Evolutionary conservation across 1,284 basidiomycete species (phyloP).

Genomic region (Apiotrichum porosum): DNA sequence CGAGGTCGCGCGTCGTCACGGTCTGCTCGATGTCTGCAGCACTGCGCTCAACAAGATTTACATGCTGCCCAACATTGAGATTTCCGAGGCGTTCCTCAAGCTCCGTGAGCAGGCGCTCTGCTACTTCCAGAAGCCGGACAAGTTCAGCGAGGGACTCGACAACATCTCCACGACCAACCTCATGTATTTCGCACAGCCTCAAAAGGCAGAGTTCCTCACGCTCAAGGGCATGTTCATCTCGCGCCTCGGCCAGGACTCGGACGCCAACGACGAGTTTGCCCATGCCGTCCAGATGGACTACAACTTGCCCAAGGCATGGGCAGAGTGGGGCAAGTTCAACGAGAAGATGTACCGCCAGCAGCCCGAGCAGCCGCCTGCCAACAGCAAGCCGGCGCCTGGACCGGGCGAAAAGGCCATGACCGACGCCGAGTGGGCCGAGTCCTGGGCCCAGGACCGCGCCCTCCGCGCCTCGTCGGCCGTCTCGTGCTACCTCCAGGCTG

Average conservation of each 20-base stretch:
- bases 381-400: slow-evolving; percentile 38
- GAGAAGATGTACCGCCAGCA: slow-evolving; percentile 74
- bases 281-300: slow-evolving; percentile 96
- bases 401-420: slow-evolving; percentile 63
- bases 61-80: slow-evolving; percentile 98
- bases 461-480: slow-evolving; percentile 82
- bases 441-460: slow-evolving; percentile 51
- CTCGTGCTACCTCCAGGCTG: slow-evolving; percentile 96
- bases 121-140: slow-evolving; percentile 92
- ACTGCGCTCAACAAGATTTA: slow-evolving; percentile 95
- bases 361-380: slow-evolving; percentile 34
- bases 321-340: slow-evolving; percentile 94
- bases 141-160: slow-evolving; percentile 88
- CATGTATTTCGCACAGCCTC: slow-evolving; percentile 90
- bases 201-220: slow-evolving; percentile 99
- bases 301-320: slow-evolving; percentile 94
- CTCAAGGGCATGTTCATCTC: slow-evolving; percentile 99
- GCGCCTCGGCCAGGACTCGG: slow-evolving; percentile 77
- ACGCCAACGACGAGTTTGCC: slow-evolving; percentile 88
- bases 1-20: slow-evolving; percentile 97
- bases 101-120: slow-evolving; percentile 98
- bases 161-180: slow-evolving; percentile 99
- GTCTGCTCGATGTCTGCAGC: slow-evolving; percentile 93
- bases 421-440: slow-evolving; percentile 52
- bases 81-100: slow-evolving; percentile 98